Evolutionary conservation across 202 grass and related monocot species (phyloP), one percentile per base, ranked within the genome.

Genomic region (Miscanthus sacchariflorus): DNA sequence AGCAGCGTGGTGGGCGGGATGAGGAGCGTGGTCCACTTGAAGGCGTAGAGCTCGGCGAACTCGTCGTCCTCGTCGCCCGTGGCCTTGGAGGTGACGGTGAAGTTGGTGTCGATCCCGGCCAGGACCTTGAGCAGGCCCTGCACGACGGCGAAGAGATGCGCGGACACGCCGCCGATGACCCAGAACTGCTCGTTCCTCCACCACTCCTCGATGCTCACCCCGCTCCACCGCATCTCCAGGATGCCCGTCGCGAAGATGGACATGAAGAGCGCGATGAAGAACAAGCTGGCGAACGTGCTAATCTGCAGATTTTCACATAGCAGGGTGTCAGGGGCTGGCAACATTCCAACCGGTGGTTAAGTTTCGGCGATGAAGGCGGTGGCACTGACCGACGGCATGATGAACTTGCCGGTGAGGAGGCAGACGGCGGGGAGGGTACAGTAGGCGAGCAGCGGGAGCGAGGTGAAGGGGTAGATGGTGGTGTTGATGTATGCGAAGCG

Each of bases 191-290:
- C 95, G 74, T 98, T 98, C 81, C 95, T 87, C 95, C 95, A 98
- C 95, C 95, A 98, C 81, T 98, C 95, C 90, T 98, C 95, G n/a
- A 98, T 98, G 91, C 95, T 98, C 79, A 98, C 95, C 14, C 95
- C 95, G 67, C 95, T 98, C 95, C 95, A 98, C 66, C 91, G 82
- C 59, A 98, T 36, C 90, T 98, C 95, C 14, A 98, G 88, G 84
- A 98, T 98, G 71, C 95, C 95, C 49, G 95, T 98, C 10, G 93
- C 93, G 78, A 98, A 98, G 91, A 98, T 98, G 5, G 95, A 98
- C 76, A 98, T 98, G 87, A 98, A 98, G 67, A 98, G 93, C 2
- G 96, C 45, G 23, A 98, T 98, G 90, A 98, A 98, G 96, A 98
- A 98, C 14, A 98, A 84, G 71, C 96, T 98, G 0, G 96, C 96